phyloP scores from a whole-genome alignment of 495 filamentous ascomycete species.

The Rhizodiscina lignyota region DNA sequence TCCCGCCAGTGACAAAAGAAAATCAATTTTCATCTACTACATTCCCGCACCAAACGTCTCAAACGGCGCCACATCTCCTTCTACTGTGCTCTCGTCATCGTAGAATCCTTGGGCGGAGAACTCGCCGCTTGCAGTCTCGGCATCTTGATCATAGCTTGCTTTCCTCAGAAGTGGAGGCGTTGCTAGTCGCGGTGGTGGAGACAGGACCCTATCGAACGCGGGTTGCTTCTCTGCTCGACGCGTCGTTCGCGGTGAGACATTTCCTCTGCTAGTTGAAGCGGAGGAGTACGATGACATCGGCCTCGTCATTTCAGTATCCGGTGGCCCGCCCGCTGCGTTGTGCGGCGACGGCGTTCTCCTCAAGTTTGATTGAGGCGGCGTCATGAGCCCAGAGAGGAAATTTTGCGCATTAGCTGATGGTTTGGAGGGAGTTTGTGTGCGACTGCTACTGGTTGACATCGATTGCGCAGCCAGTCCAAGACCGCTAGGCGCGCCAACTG shows the following conservation, averaged over 20 bases:
- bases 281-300: neutral
- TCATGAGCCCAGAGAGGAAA: slow-evolving; percentile 63
- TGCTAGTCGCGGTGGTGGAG: slow-evolving; percentile 52
- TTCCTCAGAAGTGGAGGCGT: slow-evolving; percentile 28
- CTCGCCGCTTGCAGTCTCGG: too few relatives aligned
- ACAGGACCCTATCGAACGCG: too few relatives aligned
- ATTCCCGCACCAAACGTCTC: too few relatives aligned
- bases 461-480: slow-evolving; percentile 24
- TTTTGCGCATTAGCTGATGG: slow-evolving; percentile 11
- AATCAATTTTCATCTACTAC: too few relatives aligned
- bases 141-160: slow-evolving; percentile 21
- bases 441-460: slow-evolving; percentile 23
- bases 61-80: too few relatives aligned
- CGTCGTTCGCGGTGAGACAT: neutral
- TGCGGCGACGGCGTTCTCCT: slow-evolving; percentile 33
- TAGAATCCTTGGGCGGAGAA: too few relatives aligned
- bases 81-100: too few relatives aligned
- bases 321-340: neutral
- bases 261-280: slow-evolving; percentile 2
- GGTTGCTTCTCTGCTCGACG: slow-evolving; percentile 6
- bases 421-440: slow-evolving; percentile 38
- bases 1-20: too few relatives aligned
- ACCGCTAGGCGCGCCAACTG: slow-evolving; percentile 16
- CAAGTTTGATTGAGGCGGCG: slow-evolving; percentile 56
- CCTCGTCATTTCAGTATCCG: neutral